A percentile compares a stretch with the other conserved stretches of the same genome.
phyloP scores from a whole-genome alignment of 129 eudicot species.

The Flaveria trinervia region DNA sequence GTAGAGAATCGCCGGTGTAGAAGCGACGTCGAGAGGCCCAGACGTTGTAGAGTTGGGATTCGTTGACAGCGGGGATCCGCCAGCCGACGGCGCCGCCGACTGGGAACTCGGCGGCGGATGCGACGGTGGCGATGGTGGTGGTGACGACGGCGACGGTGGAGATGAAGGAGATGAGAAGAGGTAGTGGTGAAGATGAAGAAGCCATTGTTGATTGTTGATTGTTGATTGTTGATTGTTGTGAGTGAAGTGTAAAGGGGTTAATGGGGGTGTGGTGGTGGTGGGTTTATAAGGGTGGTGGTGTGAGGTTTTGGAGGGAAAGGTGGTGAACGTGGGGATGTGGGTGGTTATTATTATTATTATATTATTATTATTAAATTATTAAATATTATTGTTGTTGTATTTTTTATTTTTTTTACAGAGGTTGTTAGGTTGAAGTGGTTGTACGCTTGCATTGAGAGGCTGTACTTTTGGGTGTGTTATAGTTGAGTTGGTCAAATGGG shows the following conservation, averaged over 20 bases:
- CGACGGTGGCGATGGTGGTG: slow-evolving; percentile 1
- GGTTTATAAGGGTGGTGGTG: slow-evolving; percentile 23
- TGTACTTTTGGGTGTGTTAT: too few species aligned
- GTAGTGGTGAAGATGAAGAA: slow-evolving; percentile 11
- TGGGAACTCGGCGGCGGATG: slow-evolving; percentile 33
- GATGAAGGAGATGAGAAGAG: slow-evolving; percentile 6
- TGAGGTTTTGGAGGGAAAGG: slow-evolving; percentile 24
- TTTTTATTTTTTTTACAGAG: too few species aligned
- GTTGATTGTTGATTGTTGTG: neutral
- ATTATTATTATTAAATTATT: too few species aligned
- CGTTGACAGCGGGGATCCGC: slow-evolving; percentile 39
- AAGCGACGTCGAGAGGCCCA: slow-evolving; percentile 43
- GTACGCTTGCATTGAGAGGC: too few species aligned
- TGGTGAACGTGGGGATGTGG: slow-evolving; percentile 30
- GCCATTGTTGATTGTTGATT: neutral
- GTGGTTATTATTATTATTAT: slow-evolving; percentile 9
- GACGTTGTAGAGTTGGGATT: slow-evolving; percentile 36
- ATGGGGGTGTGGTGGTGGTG: neutral
- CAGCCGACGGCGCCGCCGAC: slow-evolving; percentile 45
- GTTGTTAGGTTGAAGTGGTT: too few species aligned
- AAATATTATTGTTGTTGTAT: too few species aligned
- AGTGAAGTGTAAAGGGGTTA: neutral
- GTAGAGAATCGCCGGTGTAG: slow-evolving; percentile 45
- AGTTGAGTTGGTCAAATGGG: too few species aligned
- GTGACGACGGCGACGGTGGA: neutral